phyloP scores from a whole-genome alignment of 225 moss, liverwort and hornwort genomes.

The Sphagnum contortum region DNA sequence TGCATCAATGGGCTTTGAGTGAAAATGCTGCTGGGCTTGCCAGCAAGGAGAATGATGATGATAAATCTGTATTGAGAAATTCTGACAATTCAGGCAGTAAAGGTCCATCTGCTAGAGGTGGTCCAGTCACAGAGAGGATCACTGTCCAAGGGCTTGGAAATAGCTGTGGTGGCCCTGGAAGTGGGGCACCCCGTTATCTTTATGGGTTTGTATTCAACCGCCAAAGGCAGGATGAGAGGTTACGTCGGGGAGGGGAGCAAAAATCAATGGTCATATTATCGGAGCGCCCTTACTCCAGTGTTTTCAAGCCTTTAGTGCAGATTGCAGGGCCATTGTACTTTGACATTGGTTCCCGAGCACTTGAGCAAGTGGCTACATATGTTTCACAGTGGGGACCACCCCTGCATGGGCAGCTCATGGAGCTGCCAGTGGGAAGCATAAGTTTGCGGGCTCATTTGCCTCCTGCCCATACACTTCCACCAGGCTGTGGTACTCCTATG shows the following conservation, averaged over 20 bases:
- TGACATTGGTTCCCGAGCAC: slow-evolving; percentile 81
- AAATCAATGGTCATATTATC: slow-evolving; percentile 93
- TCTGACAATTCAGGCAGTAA: no score
- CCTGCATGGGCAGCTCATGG: slow-evolving; percentile 92
- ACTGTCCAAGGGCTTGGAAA: slow-evolving; percentile 9
- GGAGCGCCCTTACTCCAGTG: slow-evolving; percentile 92
- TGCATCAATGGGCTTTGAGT: slow-evolving; percentile 31
- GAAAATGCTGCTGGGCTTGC: slow-evolving; percentile 29
- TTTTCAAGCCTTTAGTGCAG: slow-evolving; percentile 92
- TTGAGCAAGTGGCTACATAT: slow-evolving; percentile 68
- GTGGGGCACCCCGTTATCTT: slow-evolving; percentile 71
- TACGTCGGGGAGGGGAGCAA: slow-evolving; percentile 96
- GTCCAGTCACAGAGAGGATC: slow-evolving; percentile 8
- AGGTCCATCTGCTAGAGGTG: no score
- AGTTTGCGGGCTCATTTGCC: slow-evolving; percentile 81
- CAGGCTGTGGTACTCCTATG: slow-evolving; percentile 90
- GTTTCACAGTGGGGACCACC: slow-evolving; percentile 88
- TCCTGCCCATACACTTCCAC: slow-evolving; percentile 94
- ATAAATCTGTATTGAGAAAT: slow-evolving; percentile 1
- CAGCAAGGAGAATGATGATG: slow-evolving; percentile 13
- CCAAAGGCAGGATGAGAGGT: slow-evolving; percentile 96
- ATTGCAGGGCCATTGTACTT: slow-evolving; percentile 90
- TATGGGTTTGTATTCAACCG: slow-evolving; percentile 99
- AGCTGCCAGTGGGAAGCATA: slow-evolving; percentile 63
- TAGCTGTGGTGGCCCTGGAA: slow-evolving; percentile 67